A percentile compares a stretch with the other conserved stretches of the same genome.
Conservation (phyloP, 2,329 filamentous ascomycete species). For the Talaromyces sp. region DNA sequence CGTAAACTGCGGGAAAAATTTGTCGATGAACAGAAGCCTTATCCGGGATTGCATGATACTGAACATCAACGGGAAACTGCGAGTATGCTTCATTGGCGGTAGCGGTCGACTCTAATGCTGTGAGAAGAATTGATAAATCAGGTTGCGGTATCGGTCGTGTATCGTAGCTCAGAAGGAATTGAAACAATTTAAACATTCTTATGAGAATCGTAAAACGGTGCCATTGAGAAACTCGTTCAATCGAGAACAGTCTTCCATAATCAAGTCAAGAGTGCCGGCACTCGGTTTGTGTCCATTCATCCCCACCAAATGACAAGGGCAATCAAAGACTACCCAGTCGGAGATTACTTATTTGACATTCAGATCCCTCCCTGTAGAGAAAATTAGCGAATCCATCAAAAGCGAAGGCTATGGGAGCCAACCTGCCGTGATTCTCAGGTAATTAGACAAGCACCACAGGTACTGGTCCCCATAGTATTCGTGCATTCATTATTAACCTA, state of each 20-base stretch:
- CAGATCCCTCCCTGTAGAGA: not conserved
- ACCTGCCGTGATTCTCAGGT: constrained; percentile 14
- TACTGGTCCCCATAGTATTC: constrained; percentile 38
- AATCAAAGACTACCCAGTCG: not conserved
- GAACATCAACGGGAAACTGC: not conserved
- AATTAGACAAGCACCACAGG: constrained; percentile 48
- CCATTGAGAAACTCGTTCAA: constrained; percentile 25
- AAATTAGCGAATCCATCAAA: not conserved
- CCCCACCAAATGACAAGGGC: constrained; percentile 9
- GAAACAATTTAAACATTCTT: constrained; percentile 1
- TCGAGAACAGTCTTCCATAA: constrained; percentile 44
- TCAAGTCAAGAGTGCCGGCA: constrained; percentile 48
- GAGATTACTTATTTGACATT: not conserved
- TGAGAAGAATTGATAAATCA: constrained; percentile 1
- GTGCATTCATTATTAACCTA: constrained; percentile 34
- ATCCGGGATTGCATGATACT: not conserved
- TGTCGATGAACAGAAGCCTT: no score
- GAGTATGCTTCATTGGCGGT: not conserved
- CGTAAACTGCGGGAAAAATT: not conserved
- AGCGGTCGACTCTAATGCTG: not conserved
- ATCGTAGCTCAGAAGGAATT: constrained; percentile 7
- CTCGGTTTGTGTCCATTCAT: constrained; percentile 13
- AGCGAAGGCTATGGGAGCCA: constrained; percentile 2
- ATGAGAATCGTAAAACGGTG: constrained; percentile 49
- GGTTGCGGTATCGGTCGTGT: constrained; percentile 5